These are phyloP conservation scores for Trichophyton equinum DNA, from an alignment of 2,329 filamentous ascomycete species.

Conservation along the genomic window DNA sequence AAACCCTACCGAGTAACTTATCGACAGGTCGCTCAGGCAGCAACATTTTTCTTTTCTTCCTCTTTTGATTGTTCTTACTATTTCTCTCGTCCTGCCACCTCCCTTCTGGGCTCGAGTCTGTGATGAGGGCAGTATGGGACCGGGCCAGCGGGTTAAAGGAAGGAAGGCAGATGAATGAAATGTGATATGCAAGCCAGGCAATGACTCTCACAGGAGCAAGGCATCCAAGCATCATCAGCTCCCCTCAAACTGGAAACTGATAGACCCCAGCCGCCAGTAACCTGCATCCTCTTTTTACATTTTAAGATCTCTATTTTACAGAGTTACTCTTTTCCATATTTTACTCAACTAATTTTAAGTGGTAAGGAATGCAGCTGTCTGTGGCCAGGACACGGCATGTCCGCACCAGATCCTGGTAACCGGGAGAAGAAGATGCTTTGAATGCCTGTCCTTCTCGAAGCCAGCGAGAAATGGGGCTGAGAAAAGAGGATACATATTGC, in stretches of 20 bases:
- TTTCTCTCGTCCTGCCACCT: background rate
- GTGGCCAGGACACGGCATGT: background rate
- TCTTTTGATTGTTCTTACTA: too few species aligned
- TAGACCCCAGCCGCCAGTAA: background rate
- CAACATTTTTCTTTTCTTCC: background rate
- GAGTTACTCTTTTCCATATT: too few species aligned
- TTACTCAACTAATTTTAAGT: background rate
- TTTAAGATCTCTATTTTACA: too few species aligned
- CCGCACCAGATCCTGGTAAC: background rate
- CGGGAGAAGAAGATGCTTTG: background rate
- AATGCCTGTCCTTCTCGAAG: slow-evolving; percentile 3
- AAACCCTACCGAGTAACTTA: background rate
- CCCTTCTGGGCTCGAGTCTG: background rate
- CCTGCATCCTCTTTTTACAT: background rate
- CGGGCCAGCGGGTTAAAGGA: slow-evolving; percentile 1
- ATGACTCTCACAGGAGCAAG: background rate
- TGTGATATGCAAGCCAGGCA: background rate
- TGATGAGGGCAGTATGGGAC: background rate
- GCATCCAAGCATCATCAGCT: background rate
- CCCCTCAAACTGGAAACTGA: background rate
- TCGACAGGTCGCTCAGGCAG: background rate
- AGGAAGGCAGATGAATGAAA: background rate
- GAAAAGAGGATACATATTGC: background rate
- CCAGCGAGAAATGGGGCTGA: background rate
- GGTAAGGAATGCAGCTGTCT: background rate